These are phyloP conservation scores for Hypericum perforatum DNA, from an alignment of 345 rosid genomes.

Conservation along the genomic window DNA sequence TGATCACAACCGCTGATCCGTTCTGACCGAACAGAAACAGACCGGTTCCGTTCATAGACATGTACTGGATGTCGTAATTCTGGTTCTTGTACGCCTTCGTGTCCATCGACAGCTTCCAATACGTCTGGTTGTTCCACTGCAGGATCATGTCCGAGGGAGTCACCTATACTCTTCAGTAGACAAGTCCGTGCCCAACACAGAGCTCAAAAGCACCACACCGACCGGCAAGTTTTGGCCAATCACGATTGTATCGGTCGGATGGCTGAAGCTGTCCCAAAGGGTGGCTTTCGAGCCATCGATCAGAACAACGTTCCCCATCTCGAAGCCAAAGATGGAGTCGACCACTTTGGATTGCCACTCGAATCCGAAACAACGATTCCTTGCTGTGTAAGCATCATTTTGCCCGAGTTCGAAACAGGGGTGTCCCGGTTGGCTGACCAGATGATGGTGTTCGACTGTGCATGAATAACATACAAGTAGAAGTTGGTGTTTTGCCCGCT, in stretches of 20 bases:
- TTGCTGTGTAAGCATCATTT: slow-evolving; percentile 38
- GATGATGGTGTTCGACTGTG: slow-evolving; percentile 40
- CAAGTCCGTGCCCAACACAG: slow-evolving; percentile 36
- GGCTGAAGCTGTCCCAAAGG: slow-evolving; percentile 70
- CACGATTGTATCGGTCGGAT: slow-evolving; percentile 71
- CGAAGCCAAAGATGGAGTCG: slow-evolving; percentile 48
- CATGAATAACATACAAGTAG: slow-evolving; percentile 66
- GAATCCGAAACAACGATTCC: slow-evolving; percentile 54
- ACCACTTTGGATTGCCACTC: slow-evolving; percentile 43
- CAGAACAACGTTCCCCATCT: slow-evolving; percentile 65
- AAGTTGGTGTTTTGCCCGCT: slow-evolving; percentile 27
- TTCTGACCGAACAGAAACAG: slow-evolving; percentile 48
- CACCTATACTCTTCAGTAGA: slow-evolving; percentile 52
- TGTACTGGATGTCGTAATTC: slow-evolving; percentile 32
- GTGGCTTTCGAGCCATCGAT: slow-evolving; percentile 48
- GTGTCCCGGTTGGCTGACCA: slow-evolving; percentile 80
- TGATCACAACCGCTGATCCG: slow-evolving; percentile 39
- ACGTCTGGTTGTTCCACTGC: slow-evolving; percentile 52
- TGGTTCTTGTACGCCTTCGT: slow-evolving; percentile 34
- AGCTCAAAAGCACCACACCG: slow-evolving; percentile 34
- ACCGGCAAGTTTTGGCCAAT: slow-evolving; percentile 44
- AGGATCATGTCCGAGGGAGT: slow-evolving; percentile 37
- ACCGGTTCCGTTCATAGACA: slow-evolving; percentile 53
- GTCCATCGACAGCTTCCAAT: slow-evolving; percentile 73
- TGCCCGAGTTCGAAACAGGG: slow-evolving; percentile 53